A percentile compares a stretch with the other conserved stretches of the same genome.
Conservation (phyloP, 2,329 filamentous ascomycete species). For the Epichloe gansuensis region DNA sequence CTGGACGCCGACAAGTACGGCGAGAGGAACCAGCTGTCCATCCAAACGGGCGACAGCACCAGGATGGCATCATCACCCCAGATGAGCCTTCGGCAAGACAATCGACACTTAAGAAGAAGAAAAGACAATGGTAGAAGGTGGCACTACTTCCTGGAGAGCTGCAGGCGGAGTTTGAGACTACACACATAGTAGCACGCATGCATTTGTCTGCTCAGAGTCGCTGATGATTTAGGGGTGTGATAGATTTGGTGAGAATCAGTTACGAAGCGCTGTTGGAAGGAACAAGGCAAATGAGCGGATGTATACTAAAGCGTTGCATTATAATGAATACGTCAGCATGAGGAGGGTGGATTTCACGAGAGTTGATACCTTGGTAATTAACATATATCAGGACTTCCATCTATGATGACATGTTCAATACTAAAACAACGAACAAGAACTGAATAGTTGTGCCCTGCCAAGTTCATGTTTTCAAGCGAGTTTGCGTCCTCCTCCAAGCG, state of each 20-base stretch:
- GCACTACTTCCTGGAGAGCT: background rate
- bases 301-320: background rate
- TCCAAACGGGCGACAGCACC: background rate
- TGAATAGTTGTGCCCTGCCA: too few species aligned
- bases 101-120: background rate
- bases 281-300: background rate
- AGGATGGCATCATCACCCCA: background rate
- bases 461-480: background rate
- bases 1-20: constrained; percentile 34
- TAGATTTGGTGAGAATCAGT: background rate
- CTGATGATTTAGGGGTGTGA: background rate
- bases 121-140: background rate
- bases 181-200: background rate
- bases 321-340: too few species aligned
- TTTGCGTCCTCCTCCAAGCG: background rate
- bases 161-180: background rate
- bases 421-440: too few species aligned
- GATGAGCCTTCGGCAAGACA: constrained; percentile 1
- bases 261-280: background rate
- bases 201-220: background rate
- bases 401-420: too few species aligned
- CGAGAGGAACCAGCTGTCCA: constrained; percentile 8
- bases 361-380: too few species aligned
- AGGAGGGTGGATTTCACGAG: too few species aligned
- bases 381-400: too few species aligned